phyloP scores from a whole-genome alignment of 140 eudicot species.

The Flaveria floridana region DNA sequence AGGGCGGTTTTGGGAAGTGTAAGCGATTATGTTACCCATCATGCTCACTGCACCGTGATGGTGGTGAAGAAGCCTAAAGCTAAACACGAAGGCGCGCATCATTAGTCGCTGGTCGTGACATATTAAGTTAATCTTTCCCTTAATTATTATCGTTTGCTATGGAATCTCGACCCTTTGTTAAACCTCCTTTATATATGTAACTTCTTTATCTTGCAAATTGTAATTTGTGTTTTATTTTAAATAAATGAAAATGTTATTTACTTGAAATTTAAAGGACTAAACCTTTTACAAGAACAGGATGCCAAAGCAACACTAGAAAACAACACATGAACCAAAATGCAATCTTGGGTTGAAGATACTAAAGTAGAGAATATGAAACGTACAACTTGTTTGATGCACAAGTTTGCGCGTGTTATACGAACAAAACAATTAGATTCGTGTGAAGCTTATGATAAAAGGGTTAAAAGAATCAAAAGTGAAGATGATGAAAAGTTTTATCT shows the following conservation, averaged over 20 bases:
- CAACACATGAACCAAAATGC: slow-evolving; percentile 11
- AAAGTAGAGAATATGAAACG: slow-evolving; percentile 29
- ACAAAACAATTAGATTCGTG: slow-evolving; percentile 7
- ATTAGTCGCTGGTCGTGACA: slow-evolving; percentile 7
- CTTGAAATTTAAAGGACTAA: slow-evolving; percentile 8
- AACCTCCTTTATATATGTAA: slow-evolving; percentile 3
- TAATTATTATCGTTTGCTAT: neutral
- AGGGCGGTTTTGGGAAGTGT: slow-evolving; percentile 78
- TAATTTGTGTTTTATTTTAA: slow-evolving; percentile 11
- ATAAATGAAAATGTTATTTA: neutral
- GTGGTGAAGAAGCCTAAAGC: slow-evolving; percentile 60
- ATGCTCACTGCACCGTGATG: slow-evolving; percentile 73
- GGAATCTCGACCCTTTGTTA: neutral
- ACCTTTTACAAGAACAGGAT: slow-evolving; percentile 34
- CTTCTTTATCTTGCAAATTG: slow-evolving; percentile 14
- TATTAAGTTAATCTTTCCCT: neutral
- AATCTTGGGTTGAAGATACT: slow-evolving; percentile 19
- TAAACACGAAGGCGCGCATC: slow-evolving; percentile 21
- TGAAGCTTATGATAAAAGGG: slow-evolving; percentile 13
- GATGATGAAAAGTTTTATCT: slow-evolving; percentile 6
- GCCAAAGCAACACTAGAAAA: slow-evolving; percentile 25
- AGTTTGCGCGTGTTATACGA: slow-evolving; percentile 14
- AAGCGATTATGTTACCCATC: slow-evolving; percentile 69
- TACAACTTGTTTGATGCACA: slow-evolving; percentile 24
- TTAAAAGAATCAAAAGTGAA: neutral